phyloP scores from a whole-genome alignment of 1,139 yeast species.

The Magnusiomyces clavatus region DNA sequence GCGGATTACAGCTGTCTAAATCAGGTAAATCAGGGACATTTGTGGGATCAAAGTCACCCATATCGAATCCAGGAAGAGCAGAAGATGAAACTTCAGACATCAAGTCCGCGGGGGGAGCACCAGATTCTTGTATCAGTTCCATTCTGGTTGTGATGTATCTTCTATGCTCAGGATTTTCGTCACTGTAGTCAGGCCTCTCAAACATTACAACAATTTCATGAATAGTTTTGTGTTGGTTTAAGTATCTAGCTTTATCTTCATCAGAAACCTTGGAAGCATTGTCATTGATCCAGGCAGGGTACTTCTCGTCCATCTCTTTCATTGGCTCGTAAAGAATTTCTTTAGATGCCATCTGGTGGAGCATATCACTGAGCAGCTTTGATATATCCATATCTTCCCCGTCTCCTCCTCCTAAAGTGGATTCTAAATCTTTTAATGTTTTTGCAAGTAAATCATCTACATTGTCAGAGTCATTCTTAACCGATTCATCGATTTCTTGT shows the following conservation, averaged over 20 bases:
- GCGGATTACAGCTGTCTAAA: not conserved
- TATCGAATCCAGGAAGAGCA: not conserved
- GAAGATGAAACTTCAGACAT: conserved; percentile 26
- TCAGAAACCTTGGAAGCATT: conserved; percentile 34
- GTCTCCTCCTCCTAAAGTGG: conserved; percentile 43
- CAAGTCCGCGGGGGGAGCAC: conserved; percentile 81
- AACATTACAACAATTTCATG: conserved; percentile 48
- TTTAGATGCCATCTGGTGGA: conserved; percentile 78
- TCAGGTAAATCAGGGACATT: not conserved
- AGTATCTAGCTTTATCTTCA: conserved; percentile 30
- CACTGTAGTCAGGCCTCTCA: conserved; percentile 50
- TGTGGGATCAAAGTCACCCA: not conserved
- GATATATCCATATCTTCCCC: conserved; percentile 49
- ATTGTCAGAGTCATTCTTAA: conserved; percentile 46
- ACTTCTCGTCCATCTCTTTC: conserved; percentile 65
- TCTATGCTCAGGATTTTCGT: conserved; percentile 43
- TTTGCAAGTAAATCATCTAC: conserved; percentile 32
- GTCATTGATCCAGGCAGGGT: conserved; percentile 50
- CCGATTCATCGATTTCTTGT: conserved; percentile 51
- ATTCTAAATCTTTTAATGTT: conserved; percentile 54
- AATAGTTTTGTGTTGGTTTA: conserved; percentile 31
- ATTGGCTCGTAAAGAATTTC: conserved; percentile 85
- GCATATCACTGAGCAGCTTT: conserved; percentile 64
- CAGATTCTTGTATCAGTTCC: conserved; percentile 51
- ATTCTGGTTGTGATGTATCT: conserved; percentile 49